phyloP scores from a whole-genome alignment of 2,329 filamentous ascomycete species.

The Pseudocercospora fijiensis region DNA sequence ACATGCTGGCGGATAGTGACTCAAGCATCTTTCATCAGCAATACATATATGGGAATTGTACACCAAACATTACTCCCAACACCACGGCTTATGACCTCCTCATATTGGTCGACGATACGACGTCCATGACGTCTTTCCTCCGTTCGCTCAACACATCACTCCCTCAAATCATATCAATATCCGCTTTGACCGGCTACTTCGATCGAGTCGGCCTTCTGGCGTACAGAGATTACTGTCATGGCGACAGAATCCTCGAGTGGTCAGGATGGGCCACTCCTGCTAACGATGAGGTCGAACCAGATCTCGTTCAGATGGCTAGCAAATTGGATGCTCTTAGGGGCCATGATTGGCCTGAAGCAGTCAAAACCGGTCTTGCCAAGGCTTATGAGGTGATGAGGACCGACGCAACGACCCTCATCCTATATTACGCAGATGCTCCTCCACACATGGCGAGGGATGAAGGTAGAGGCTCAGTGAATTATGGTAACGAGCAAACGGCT shows the following conservation, averaged over 20 bases:
- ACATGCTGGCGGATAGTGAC: too few relatives aligned
- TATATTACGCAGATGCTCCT: slow-evolving; percentile 19
- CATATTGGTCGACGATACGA: slow-evolving; percentile 21
- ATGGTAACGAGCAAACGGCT: slow-evolving; percentile 8
- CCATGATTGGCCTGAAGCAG: slow-evolving; percentile 15
- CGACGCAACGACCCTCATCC: slow-evolving; percentile 17
- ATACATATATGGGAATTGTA: too few relatives aligned
- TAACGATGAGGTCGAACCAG: not conserved
- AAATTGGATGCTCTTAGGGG: slow-evolving; percentile 7
- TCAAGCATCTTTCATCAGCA: too few relatives aligned
- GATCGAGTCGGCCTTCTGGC: slow-evolving; percentile 17
- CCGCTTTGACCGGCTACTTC: slow-evolving; percentile 20
- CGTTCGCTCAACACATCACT: slow-evolving; percentile 15
- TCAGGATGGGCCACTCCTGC: slow-evolving; percentile 13
- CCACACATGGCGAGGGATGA: slow-evolving; percentile 12
- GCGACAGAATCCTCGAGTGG: slow-evolving; percentile 15
- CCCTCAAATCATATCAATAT: slow-evolving; percentile 21
- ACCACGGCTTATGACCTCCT: slow-evolving; percentile 16
- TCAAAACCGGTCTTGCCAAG: slow-evolving; percentile 21
- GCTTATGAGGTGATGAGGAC: slow-evolving; percentile 19
- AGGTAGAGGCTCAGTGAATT: not conserved
- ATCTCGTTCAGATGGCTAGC: slow-evolving; percentile 10
- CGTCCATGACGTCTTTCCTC: slow-evolving; percentile 18
- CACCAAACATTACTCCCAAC: not conserved
- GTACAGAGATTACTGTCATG: slow-evolving; percentile 19